These are phyloP conservation scores for Cyamopsis tetragonoloba DNA, from an alignment of 306 rosid species.

Conservation along the genomic window DNA sequence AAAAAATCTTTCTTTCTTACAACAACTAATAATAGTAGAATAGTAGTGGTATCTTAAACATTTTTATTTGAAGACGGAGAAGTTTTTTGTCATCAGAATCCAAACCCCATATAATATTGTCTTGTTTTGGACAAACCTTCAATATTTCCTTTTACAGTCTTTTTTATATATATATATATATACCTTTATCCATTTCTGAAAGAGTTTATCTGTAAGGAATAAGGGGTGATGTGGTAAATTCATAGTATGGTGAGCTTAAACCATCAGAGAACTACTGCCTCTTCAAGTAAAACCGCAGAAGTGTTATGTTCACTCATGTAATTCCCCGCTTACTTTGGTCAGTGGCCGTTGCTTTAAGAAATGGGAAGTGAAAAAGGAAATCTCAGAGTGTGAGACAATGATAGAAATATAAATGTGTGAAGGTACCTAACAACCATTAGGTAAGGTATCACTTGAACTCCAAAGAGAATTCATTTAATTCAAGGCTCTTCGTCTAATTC, in stretches of 20 bases:
- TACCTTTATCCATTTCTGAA: not conserved
- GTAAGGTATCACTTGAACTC: constrained; percentile 45
- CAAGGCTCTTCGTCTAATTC: constrained; percentile 14
- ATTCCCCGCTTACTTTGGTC: constrained; percentile 39
- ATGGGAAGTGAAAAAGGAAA: constrained; percentile 41
- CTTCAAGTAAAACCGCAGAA: constrained; percentile 39
- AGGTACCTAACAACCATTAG: constrained; percentile 54
- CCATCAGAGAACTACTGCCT: constrained; percentile 35
- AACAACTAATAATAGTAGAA: too few species aligned
- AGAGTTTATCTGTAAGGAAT: not conserved
- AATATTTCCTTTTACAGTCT: not conserved
- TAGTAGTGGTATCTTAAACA: too few species aligned
- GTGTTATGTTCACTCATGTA: constrained; percentile 36
- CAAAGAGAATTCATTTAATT: constrained; percentile 18
- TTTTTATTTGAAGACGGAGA: too few species aligned
- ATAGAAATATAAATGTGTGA: constrained; percentile 19
- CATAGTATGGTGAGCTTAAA: constrained; percentile 11
- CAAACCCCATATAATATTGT: too few species aligned
- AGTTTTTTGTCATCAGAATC: too few species aligned
- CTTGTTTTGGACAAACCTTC: not conserved
- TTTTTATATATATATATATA: too few species aligned
- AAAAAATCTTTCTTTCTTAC: too few species aligned
- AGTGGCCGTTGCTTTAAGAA: constrained; percentile 67
- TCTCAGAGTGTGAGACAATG: constrained; percentile 9
- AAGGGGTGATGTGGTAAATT: constrained; percentile 30